Conservation (phyloP, 129 eudicot genomes). For the Chrysanthemum lavandulifolium region DNA sequence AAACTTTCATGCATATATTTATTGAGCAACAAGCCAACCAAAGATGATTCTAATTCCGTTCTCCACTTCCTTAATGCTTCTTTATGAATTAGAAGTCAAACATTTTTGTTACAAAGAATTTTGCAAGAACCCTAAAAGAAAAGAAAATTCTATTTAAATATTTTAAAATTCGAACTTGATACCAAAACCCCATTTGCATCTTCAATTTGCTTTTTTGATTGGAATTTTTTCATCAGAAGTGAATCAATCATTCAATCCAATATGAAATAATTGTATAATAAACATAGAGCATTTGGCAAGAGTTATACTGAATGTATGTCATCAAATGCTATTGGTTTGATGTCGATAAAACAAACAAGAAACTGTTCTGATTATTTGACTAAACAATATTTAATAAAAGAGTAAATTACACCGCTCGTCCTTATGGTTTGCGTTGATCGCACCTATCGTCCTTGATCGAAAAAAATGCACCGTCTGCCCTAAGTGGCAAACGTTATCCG, state of each 20-base stretch:
- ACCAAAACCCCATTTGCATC: conserved; percentile 43
- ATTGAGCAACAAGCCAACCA: conserved; percentile 29
- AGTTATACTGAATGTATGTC: background rate
- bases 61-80: conserved; percentile 32
- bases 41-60: conserved; percentile 39
- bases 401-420: too few relatives aligned
- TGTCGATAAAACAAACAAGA: too few relatives aligned
- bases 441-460: too few relatives aligned
- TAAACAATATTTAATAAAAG: too few relatives aligned
- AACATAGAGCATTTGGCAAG: background rate
- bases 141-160: conserved; percentile 1
- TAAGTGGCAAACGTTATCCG: too few relatives aligned
- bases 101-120: conserved; percentile 31
- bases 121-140: conserved; percentile 20
- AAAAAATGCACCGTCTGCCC: too few relatives aligned
- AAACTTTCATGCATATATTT: conserved; percentile 23
- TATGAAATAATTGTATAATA: background rate
- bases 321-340: background rate
- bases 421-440: too few relatives aligned
- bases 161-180: conserved; percentile 31
- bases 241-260: conserved; percentile 25
- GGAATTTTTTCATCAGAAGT: conserved; percentile 12
- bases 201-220: conserved; percentile 28
- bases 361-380: too few relatives aligned
- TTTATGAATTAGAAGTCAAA: conserved; percentile 33